phyloP scores from a whole-genome alignment of 139 green algal species.

The Micractinium conductrix region DNA sequence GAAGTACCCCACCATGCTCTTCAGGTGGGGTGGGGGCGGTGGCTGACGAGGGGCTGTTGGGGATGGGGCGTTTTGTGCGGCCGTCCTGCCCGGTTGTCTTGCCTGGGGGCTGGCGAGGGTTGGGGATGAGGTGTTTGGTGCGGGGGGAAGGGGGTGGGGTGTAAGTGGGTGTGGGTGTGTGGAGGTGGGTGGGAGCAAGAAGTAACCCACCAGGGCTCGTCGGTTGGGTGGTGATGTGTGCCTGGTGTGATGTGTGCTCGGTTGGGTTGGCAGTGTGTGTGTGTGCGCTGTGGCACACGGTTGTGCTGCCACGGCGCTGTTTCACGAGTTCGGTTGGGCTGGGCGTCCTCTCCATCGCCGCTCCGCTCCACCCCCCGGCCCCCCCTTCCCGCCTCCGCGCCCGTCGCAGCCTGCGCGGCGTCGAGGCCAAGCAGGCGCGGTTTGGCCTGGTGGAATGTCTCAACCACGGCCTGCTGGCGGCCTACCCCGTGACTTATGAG shows the following conservation, averaged over 20 bases:
- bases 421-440: constrained; percentile 44
- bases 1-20: constrained; percentile 92
- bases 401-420: constrained; percentile 29
- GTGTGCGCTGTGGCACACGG: too few relatives aligned
- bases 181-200: constrained; percentile 86
- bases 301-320: too few relatives aligned
- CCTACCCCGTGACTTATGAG: constrained; percentile 97
- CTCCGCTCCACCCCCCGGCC: background rate
- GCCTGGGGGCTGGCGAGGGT: background rate
- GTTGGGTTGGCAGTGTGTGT: too few relatives aligned
- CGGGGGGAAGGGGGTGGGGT: too few relatives aligned
- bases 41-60: too few relatives aligned
- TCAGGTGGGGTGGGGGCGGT: constrained; percentile 58
- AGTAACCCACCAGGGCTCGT: constrained; percentile 82
- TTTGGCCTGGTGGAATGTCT: constrained; percentile 94
- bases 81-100: too few relatives aligned
- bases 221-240: background rate
- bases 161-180: constrained; percentile 55
- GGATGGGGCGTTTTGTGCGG: too few relatives aligned
- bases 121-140: background rate
- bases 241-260: too few relatives aligned
- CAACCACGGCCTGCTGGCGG: constrained; percentile 91
- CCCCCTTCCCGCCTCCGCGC: too few relatives aligned
- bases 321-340: too few relatives aligned
- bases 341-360: background rate